These are phyloP conservation scores for Dorcoceras hygrometricum DNA, from an alignment of 257 asterid genomes.

Conservation along the genomic window DNA sequence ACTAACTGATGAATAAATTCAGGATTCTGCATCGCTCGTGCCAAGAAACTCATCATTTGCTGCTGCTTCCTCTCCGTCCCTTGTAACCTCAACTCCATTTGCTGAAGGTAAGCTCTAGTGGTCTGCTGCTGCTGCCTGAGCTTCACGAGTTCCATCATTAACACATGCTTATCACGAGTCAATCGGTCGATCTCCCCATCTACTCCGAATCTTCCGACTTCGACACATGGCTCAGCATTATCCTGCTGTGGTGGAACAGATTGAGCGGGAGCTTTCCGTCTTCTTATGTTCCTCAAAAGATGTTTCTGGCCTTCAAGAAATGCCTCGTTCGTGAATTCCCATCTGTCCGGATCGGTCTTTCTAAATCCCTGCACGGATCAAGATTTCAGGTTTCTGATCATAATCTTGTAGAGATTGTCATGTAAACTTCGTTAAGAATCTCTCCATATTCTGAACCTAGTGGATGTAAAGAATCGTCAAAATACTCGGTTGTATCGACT, in stretches of 20 bases:
- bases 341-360: slow-evolving; percentile 78
- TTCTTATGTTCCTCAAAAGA: slow-evolving; percentile 50
- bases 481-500: neutral
- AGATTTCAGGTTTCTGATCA: slow-evolving; percentile 25
- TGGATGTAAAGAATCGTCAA: slow-evolving; percentile 26
- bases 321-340: slow-evolving; percentile 87
- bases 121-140: slow-evolving; percentile 65
- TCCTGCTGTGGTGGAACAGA: slow-evolving; percentile 31
- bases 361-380: slow-evolving; percentile 76
- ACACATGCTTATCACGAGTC: slow-evolving; percentile 52
- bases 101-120: slow-evolving; percentile 44
- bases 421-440: slow-evolving; percentile 30
- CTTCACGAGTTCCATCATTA: slow-evolving; percentile 54
- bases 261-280: slow-evolving; percentile 47
- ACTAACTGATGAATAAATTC: slow-evolving; percentile 56
- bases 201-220: slow-evolving; percentile 53
- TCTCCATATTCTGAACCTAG: slow-evolving; percentile 40
- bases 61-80: slow-evolving; percentile 70
- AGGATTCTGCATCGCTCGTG: slow-evolving; percentile 77
- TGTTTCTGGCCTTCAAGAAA: slow-evolving; percentile 61
- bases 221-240: slow-evolving; percentile 39
- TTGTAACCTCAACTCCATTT: slow-evolving; percentile 60
- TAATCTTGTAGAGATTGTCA: slow-evolving; percentile 40
- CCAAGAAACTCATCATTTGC: slow-evolving; percentile 87
- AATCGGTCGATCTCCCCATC: slow-evolving; percentile 53